Evolutionary conservation across 2,329 filamentous ascomycete genomes (phyloP).

Genomic region (Curvularia sp.): DNA sequence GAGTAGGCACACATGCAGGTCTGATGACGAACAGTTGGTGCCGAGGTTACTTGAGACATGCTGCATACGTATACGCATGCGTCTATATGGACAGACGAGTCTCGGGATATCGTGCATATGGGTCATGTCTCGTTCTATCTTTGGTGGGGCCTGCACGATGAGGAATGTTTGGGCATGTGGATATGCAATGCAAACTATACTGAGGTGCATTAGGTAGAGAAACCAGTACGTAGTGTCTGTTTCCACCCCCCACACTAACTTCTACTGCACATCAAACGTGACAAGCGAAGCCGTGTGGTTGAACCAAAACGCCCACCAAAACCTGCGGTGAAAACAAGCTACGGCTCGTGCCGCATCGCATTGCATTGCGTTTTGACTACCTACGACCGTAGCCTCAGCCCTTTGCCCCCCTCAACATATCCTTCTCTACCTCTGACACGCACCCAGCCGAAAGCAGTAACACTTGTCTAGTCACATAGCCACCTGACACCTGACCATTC

Average conservation of each 20-base stretch:
- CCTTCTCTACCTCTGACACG: neutral
- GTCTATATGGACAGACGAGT: slow-evolving; percentile 5
- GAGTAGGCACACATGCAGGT: neutral
- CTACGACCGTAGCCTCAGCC: slow-evolving; percentile 6
- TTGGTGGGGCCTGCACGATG: neutral
- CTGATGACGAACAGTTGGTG: slow-evolving; percentile 9
- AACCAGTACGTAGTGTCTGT: neutral
- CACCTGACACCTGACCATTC: slow-evolving; percentile 21
- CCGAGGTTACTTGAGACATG: slow-evolving; percentile 10
- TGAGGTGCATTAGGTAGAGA: neutral
- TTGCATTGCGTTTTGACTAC: slow-evolving; percentile 4
- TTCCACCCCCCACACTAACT: neutral
- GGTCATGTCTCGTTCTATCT: slow-evolving; percentile 14
- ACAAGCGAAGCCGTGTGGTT: neutral
- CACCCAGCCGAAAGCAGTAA: slow-evolving; percentile 1
- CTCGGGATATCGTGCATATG: slow-evolving; percentile 13
- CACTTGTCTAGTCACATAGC: slow-evolving; percentile 17
- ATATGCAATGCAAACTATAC: neutral
- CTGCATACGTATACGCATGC: slow-evolving; percentile 3
- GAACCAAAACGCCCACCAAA: neutral
- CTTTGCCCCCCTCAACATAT: neutral
- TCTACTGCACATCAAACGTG: neutral
- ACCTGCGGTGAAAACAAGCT: slow-evolving; percentile 8
- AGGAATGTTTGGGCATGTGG: neutral
- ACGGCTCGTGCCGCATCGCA: slow-evolving; percentile 20